A percentile compares a stretch with the other conserved stretches of the same genome.
Evolutionary conservation across 805 yeast genomes (phyloP).

Genomic region (Metschnikowia picachoensis): DNA sequence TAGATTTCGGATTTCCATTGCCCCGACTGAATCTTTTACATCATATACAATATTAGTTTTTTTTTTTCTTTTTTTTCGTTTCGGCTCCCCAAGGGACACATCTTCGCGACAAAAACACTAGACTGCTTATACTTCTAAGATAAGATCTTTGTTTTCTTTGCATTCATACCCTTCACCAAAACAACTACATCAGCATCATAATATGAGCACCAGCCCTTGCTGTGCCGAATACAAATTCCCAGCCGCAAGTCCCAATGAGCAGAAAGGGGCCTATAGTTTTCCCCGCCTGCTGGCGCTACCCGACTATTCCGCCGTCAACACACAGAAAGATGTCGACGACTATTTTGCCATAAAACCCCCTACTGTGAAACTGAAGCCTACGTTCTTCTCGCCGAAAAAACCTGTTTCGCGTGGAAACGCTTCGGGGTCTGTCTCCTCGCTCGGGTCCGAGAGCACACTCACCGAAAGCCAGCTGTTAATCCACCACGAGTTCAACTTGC

Average conservation of each 20-base stretch:
- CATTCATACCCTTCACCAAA: background rate
- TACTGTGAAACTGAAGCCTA: slow-evolving; percentile 4
- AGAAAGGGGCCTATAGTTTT: background rate
- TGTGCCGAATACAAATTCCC: slow-evolving; percentile 17
- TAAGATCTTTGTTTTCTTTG: background rate
- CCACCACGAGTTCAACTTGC: slow-evolving; percentile 19
- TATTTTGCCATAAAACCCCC: slow-evolving; percentile 13
- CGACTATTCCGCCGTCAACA: background rate
- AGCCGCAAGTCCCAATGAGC: slow-evolving; percentile 5
- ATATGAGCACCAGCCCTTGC: slow-evolving; percentile 15
- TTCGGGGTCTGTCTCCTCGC: slow-evolving; percentile 25
- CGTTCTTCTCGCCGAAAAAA: slow-evolving; percentile 5
- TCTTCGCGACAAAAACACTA: background rate
- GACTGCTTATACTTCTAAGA: background rate
- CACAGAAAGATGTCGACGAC: slow-evolving; percentile 5
- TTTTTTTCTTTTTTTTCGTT: background rate
- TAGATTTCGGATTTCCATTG: too few species aligned
- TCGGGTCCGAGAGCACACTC: slow-evolving; percentile 25
- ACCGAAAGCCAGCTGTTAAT: slow-evolving; percentile 4
- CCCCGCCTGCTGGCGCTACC: background rate
- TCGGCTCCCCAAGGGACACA: too few species aligned
- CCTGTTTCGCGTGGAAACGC: background rate
- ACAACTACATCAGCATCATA: background rate
- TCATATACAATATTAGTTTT: background rate
- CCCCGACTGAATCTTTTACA: background rate